Conservation (phyloP, 257 asterid genomes). For the Salvia splendens region DNA sequence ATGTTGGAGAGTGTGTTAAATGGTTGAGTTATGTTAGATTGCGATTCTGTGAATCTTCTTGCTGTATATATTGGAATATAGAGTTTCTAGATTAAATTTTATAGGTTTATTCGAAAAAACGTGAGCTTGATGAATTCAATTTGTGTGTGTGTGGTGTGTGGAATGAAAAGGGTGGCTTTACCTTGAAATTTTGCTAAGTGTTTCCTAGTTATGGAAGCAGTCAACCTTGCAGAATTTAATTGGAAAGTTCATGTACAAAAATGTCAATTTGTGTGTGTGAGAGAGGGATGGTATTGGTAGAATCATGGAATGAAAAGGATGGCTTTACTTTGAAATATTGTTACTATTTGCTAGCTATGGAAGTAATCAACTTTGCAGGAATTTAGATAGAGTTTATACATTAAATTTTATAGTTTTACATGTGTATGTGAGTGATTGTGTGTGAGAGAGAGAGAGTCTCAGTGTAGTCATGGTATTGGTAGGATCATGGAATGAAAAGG, state of each 20-base stretch:
- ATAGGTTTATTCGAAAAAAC: neutral
- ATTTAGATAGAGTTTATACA: too few species aligned
- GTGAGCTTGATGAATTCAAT: conserved; percentile 19
- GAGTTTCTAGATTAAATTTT: conserved; percentile 14
- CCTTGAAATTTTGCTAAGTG: too few species aligned
- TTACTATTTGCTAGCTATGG: conserved; percentile 1
- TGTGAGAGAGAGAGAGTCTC: neutral
- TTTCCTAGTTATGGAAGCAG: too few species aligned
- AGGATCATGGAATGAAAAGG: conserved; percentile 17
- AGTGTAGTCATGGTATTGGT: conserved; percentile 14
- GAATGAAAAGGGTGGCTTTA: too few species aligned
- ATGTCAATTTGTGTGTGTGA: neutral
- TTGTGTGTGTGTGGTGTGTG: neutral
- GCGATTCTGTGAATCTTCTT: neutral
- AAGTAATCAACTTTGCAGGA: neutral
- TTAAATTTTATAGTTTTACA: too few species aligned
- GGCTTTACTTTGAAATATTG: conserved; percentile 11
- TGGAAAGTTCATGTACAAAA: neutral
- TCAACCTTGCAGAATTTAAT: neutral
- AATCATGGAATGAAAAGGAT: conserved; percentile 16
- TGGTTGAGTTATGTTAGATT: neutral
- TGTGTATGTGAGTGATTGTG: neutral
- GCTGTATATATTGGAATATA: neutral
- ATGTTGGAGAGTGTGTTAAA: neutral
- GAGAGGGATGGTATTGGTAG: neutral